A percentile compares a stretch with the other conserved stretches of the same genome.
Conservation (phyloP, 148 eudicot genomes). For the Rheum nobile region DNA sequence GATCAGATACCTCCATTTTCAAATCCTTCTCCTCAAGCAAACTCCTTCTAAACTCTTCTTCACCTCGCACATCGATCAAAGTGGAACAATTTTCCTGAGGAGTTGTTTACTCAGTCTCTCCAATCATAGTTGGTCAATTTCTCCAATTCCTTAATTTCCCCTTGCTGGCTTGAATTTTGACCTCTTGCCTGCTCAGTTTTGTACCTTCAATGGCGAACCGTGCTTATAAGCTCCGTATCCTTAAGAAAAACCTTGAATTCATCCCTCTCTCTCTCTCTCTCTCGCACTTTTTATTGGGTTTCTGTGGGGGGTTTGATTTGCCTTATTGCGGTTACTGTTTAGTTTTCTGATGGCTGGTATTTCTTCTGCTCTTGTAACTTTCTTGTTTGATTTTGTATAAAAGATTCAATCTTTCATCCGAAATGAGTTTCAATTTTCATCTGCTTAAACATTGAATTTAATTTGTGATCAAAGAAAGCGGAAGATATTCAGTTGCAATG, state of each 20-base stretch:
- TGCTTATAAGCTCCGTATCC: slow-evolving; percentile 97
- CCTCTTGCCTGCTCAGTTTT: slow-evolving; percentile 8
- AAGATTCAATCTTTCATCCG: neutral
- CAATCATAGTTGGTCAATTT: neutral
- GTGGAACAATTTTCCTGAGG: neutral
- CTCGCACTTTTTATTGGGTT: neutral
- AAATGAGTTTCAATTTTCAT: neutral
- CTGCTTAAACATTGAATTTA: neutral
- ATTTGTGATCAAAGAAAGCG: neutral
- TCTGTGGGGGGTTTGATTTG: neutral
- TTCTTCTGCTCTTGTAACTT: neutral
- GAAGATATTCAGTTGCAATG: neutral
- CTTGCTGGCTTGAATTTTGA: neutral
- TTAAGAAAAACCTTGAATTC: slow-evolving; percentile 3
- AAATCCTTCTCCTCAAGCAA: neutral
- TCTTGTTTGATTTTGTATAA: neutral
- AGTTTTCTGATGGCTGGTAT: neutral
- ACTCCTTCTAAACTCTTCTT: neutral
- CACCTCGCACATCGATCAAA: neutral
- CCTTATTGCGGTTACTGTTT: neutral
- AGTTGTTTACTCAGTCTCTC: neutral
- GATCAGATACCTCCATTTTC: neutral
- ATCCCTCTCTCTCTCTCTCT: neutral
- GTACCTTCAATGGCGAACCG: slow-evolving; percentile 57
- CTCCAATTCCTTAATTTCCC: neutral